Base-by-base conservation (phyloP, 768 basidiomycete species). In the Lentinula detonsa region DNA sequence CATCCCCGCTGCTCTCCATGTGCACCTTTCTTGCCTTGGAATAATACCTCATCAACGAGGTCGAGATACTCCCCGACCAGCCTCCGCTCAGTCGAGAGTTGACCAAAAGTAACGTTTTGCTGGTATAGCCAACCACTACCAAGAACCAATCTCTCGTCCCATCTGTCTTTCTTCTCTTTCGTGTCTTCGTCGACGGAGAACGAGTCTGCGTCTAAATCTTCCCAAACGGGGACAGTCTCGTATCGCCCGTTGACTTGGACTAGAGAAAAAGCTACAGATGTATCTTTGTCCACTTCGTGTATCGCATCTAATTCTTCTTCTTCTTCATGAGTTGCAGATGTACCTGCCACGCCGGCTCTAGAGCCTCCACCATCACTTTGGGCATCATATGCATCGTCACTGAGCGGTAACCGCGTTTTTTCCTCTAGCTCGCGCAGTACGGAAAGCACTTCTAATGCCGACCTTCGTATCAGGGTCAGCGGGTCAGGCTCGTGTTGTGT, bases 111-210 rank as follows among this genome's bases (percentile, higher is more conserved):
- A 59, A 92, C 67, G 65, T 90, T 86, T 67, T 86, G 87, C 60
- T 74, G 79, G 69, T 94, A 94, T 58, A 93, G 68, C 90, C 91
- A 93, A 5, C 92, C 92, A 33, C 87, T 86, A 28, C 89, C 88
- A 11, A 93, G 76, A 0, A 92, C 86, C 10, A 94, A 79, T 39
- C 85, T 78, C 68, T 93, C 88, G 66, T 93, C 92, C 92, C 92
- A 94, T 16, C 79, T 75, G 63, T 90, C 88, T 43, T 81, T 79
- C 70, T 86, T 87, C 66, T 85, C 82, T 62, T 82, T 81, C 63
- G 77, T 78, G 80, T 76, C 77, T 18, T 76, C 77, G 4, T 76
- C 70, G 11, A 73, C 68, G n/a, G 64, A 67, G 62, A 75, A 69
- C 39, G 81, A 72, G 42, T 70, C 66, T 37, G 72, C 81, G 13